phyloP scores from a whole-genome alignment of 2,329 filamentous ascomycete species.

The Alternaria conjuncta region DNA sequence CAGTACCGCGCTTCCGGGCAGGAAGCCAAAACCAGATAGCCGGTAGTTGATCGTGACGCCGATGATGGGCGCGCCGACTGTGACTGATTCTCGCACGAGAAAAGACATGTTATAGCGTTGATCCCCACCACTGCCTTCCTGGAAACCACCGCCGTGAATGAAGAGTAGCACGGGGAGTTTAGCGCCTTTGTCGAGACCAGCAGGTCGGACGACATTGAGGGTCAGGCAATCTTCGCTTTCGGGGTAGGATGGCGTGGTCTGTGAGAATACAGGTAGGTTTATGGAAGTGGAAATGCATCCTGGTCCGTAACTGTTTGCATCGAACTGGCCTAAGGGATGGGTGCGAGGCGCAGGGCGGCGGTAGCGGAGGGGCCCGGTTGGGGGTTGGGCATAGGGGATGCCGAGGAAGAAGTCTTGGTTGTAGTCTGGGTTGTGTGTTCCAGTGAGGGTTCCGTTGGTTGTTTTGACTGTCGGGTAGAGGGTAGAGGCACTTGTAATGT shows the following conservation, averaged over 20 bases:
- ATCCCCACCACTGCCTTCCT: not conserved
- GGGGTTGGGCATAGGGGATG: conserved; percentile 19
- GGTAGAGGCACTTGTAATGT: not conserved
- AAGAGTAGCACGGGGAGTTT: not conserved
- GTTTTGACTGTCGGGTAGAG: not conserved
- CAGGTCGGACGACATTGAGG: not conserved
- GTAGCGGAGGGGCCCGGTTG: conserved; percentile 1
- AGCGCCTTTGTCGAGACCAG: not conserved
- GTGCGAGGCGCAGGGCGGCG: conserved; percentile 1
- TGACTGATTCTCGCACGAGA: not conserved
- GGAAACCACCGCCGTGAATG: not conserved
- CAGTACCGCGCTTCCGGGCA: not conserved
- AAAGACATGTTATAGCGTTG: not conserved
- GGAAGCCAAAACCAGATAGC: not conserved
- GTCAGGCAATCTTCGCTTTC: not conserved
- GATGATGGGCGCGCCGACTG: not conserved
- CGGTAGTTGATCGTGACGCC: not conserved
- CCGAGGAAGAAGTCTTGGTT: conserved; percentile 19
- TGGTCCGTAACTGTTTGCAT: not conserved
- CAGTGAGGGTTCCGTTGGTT: conserved; percentile 1
- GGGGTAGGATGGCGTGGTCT: not conserved
- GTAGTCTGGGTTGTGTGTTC: not conserved
- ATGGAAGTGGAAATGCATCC: not conserved
- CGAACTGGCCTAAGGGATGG: conserved; percentile 2
- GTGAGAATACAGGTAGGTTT: not conserved